Base-by-base conservation (phyloP, 177 flowering plant genomes). In the Vitis hybrid region DNA sequence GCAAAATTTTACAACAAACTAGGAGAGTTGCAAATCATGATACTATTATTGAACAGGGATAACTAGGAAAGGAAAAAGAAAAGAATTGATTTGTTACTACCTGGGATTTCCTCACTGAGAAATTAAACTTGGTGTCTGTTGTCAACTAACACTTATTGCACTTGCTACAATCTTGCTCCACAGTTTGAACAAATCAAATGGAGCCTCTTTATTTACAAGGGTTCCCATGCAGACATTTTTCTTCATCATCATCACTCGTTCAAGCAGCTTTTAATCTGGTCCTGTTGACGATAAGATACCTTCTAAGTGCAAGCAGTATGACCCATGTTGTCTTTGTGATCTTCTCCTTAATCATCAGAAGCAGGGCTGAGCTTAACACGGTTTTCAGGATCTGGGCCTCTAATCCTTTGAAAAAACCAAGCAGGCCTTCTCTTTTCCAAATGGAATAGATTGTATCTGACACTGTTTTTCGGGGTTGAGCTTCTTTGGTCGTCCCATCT, bases 321-420 rank as follows among this genome's bases (percentile, higher is more conserved):
- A 92, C 86, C 97, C 97, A 92, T 39, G 97, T 88, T 48, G 83
- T 78, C 78, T 79, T 89, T 11, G 93, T 72, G 70, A 90, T 86
- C 82, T 92, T 92, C 80, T 92, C 97, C 78, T 92, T 89, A 63
- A 92, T 86, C 97, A 90, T 92, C 76, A 92, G 71, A 71, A 83
- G 94, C 83, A 92, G 75, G 2, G 97, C 96, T 1, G 97, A 85
- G 74, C 92, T 86, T 53, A 92, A 70, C 57, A 92, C 96, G 5
- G 97, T 92, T 77, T 92, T 92, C 61, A 92, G 78, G 58, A 89
- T 89, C 82, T 92, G 97, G 18, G 96, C 91, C 14, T 83, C 78
- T 73, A 92, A 67, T 45, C 97, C 97, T 77, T 92, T 90, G 81
- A 82, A 90, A 80, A 90, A 90, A 14, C 97, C 97, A 2, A 69